Evolutionary conservation across 2,329 filamentous ascomycete species (phyloP), one percentile per base, ranked within the genome.

Genomic region (Fusarium humuli): DNA sequence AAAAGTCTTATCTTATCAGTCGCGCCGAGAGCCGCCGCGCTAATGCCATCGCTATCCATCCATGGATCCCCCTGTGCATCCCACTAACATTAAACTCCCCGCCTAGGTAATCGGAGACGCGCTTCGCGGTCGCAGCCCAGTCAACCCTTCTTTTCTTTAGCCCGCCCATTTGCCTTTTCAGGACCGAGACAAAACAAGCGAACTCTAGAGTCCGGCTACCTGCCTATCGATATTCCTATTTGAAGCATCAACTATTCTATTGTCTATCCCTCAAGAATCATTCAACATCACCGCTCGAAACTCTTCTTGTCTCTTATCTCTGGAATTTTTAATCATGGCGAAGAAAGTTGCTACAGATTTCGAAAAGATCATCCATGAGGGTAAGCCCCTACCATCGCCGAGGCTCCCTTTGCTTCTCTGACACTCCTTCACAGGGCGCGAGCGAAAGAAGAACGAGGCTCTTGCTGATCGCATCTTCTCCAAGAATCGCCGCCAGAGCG

Each of bases 381-480:
- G 86, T 87, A 80, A 68, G 71, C 61, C 12, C 10, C 47, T 30
- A 23, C 25, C 25, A 22, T 29, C 20, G 27, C 42, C 62, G 41
- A 71, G 41, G 22, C 46, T 49, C 7, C 22, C 32, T 7, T 32
- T 29, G 16, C 18, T 34, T 11, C 72, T 40, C 49, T 52, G 34
- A 52, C 49, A 42, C 27, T 52, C 14, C 23, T 42, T 16, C 5
- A 29, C 25, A 89, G 88, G 85, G 67, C 90, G 91, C 66, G 86
- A 92, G 78, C 88, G 89, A 77, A 91, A 91, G 81, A 90, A 89
- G 81, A 90, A 91, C 73, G 88, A 92, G 76, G 85, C 83, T 6
- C 86, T 94, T n/a, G 92, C 92, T 32, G 86, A 91, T 73, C 85
- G 87, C 76, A 93, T 94, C 76, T 90, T 94, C 72, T 87, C 87